These are phyloP conservation scores for Metschnikowia vanudenii DNA, from an alignment of 805 yeast species.

Conservation along the genomic window DNA sequence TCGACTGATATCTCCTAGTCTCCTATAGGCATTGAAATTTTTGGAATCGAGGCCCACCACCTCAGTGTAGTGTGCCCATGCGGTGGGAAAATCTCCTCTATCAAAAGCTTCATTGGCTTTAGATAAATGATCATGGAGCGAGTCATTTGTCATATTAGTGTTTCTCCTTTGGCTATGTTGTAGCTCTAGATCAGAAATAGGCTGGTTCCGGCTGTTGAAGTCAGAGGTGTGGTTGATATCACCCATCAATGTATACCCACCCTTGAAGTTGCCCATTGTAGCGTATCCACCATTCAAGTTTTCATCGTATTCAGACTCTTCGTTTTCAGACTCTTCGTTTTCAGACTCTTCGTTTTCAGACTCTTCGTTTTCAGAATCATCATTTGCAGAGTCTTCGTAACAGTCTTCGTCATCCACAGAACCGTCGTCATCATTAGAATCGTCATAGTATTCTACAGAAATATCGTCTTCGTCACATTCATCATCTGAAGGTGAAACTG, in stretches of 20 bases:
- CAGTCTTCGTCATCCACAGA: no score
- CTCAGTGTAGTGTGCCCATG: conserved; percentile 58
- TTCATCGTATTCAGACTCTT: no score
- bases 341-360: no score
- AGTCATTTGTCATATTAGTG: conserved; percentile 53
- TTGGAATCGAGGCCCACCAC: conserved; percentile 76
- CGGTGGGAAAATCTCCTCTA: conserved; percentile 54
- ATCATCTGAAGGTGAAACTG: conserved; percentile 22
- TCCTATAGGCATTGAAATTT: conserved; percentile 81
- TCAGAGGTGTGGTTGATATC: conserved; percentile 68
- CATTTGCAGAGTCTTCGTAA: no score
- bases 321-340: no score
- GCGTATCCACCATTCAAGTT: no score
- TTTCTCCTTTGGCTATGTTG: conserved; percentile 35
- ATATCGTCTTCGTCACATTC: conserved; percentile 39
- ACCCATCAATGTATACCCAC: conserved; percentile 52
- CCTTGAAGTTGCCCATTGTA: conserved; percentile 38
- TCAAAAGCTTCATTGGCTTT: conserved; percentile 83
- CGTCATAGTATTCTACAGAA: no score
- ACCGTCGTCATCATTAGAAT: no score
- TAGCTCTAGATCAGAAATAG: conserved; percentile 35
- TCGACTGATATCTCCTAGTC: conserved; percentile 80
- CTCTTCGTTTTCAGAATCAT: no score
- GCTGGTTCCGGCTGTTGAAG: conserved; percentile 47
- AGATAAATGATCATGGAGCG: conserved; percentile 62